Conservation (phyloP, 2,329 filamentous ascomycete species). For the Lanzia echinophila region DNA sequence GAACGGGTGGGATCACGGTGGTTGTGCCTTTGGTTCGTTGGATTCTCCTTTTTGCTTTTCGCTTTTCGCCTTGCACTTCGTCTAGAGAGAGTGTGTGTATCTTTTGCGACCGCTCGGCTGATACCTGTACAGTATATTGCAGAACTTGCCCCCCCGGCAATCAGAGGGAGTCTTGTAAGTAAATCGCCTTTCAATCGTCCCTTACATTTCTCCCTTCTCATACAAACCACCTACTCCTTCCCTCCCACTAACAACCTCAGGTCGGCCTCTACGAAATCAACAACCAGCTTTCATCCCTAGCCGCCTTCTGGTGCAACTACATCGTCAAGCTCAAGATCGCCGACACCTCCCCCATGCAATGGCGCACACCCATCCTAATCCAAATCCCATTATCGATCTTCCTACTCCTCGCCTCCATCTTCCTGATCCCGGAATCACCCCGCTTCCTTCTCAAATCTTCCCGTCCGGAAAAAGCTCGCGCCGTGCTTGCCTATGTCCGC, state of each 20-base stretch:
- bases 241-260: slow-evolving; percentile 6
- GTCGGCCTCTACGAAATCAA: slow-evolving; percentile 27
- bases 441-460: slow-evolving; percentile 32
- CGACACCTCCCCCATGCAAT: slow-evolving; percentile 17
- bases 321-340: slow-evolving; percentile 20
- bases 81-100: no score
- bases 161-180: slow-evolving; percentile 14
- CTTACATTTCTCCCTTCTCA: background rate
- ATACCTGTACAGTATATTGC: slow-evolving; percentile 21
- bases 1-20: slow-evolving; percentile 19
- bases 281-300: slow-evolving; percentile 21
- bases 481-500: slow-evolving; percentile 13
- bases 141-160: slow-evolving; percentile 22
- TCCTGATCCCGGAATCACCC: slow-evolving; percentile 64
- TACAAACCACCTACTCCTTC: background rate
- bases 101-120: background rate
- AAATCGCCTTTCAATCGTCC: background rate
- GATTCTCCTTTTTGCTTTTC: background rate
- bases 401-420: slow-evolving; percentile 32
- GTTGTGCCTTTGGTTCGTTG: slow-evolving; percentile 21
- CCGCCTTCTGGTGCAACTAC: slow-evolving; percentile 25
- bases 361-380: slow-evolving; percentile 32
- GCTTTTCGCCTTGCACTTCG: background rate
- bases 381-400: slow-evolving; percentile 29
- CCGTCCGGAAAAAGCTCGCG: slow-evolving; percentile 9